Evolutionary conservation across 805 yeast genomes (phyloP), one percentile per base, ranked within the genome.

Genomic region (Crinitomyces ghanaensis): DNA sequence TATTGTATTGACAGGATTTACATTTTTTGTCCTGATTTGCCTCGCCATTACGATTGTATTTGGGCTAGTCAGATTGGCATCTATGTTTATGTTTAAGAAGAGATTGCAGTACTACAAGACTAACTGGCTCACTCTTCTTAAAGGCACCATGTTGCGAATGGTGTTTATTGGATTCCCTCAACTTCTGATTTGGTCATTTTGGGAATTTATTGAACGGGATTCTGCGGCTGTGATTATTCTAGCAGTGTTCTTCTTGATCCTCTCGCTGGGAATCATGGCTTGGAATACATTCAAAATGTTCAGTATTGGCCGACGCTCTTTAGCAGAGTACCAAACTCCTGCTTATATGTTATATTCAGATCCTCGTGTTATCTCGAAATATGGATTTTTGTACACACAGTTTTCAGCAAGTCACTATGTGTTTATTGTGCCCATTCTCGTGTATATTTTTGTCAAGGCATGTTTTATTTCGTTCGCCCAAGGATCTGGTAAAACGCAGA

Each of bases 311-410:
- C 60, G 75, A 41, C 69, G 68, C 44, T 85, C 96, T 0, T 62
- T 68, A 17, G 63, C 66, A 38, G 65, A 81, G 36, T 83, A 77
- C 64, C 77, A 81, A 51, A 88, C 85, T 49, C 95, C 98, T 0
- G 97, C 98, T 0, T 88, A 83, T 52, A 63, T 85, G 40, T 66
- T 91, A 41, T 91, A 70, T 50, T 95, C 97, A 30, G 93, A 91
- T 52, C 68, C 77, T 3, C 70, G 66, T 28, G 72, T 82, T 39
- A 66, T 91, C 46, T 83, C 84, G 65, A 72, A 81, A 49, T 88
- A 78, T 61, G 98, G 98, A 0, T 91, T 91, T 59, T 56, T 91
- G 43, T 91, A 91, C 49, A 84, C 85, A 22, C 95, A 85, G 60
- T 91, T 71, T 64, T 70, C 83, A 41, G 96, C 97, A 6, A 81